Conservation (phyloP, 306 rosid species). For the Trifolium fragiferum region DNA sequence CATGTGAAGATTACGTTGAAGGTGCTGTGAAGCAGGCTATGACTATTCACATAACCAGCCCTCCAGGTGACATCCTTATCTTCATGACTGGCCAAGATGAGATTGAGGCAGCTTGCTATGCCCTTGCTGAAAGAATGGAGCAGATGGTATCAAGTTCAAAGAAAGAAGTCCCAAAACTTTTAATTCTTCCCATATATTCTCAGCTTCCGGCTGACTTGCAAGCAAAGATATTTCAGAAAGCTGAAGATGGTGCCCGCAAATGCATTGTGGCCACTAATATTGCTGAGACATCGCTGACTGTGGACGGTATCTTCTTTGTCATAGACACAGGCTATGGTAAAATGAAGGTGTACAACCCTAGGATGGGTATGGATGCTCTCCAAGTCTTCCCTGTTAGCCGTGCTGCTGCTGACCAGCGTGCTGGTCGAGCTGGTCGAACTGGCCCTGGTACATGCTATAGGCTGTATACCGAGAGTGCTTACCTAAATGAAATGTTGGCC, state of each 20-base stretch:
- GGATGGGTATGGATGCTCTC: constrained; percentile 99
- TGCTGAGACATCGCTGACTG: constrained; percentile 97
- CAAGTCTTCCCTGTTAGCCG: constrained; percentile 97
- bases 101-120: constrained; percentile 96
- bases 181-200: constrained; percentile 96
- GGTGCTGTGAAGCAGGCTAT: constrained; percentile 98
- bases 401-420: constrained; percentile 98
- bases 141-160: constrained; percentile 75
- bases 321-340: constrained; percentile 97
- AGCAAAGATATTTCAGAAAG: constrained; percentile 93
- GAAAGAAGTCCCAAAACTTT: constrained; percentile 82
- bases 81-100: constrained; percentile 99
- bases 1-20: constrained; percentile 96
- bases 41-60: constrained; percentile 97
- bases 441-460: constrained; percentile 99
- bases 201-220: constrained; percentile 99
- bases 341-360: constrained; percentile 97
- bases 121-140: constrained; percentile 93
- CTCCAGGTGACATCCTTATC: constrained; percentile 95
- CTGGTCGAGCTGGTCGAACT: constrained; percentile 99
- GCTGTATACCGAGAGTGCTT: constrained; percentile 86
- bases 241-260: constrained; percentile 97
- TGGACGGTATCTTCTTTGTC: constrained; percentile 92
- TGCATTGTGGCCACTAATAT: constrained; percentile 98
- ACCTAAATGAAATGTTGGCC: constrained; percentile 83